These are phyloP conservation scores for Lactarius hatsudake DNA, from an alignment of 768 basidiomycete species.

Conservation along the genomic window DNA sequence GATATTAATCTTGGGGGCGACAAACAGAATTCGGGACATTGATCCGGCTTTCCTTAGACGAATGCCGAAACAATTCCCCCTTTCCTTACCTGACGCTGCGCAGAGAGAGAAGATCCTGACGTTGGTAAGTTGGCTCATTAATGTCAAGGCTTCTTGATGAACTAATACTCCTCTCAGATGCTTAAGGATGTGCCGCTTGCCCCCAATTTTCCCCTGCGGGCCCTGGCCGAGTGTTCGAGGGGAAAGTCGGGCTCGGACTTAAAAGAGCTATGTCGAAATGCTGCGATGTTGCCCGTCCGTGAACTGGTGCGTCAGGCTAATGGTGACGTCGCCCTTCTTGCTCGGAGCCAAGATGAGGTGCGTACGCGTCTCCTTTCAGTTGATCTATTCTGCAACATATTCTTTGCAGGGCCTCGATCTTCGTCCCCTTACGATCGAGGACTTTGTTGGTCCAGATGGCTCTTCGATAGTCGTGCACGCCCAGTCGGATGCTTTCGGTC, in stretches of 20 bases:
- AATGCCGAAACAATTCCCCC: conserved; percentile 96
- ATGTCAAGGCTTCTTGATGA: neutral
- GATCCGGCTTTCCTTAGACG: conserved; percentile 84
- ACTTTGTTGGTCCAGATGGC: conserved; percentile 56
- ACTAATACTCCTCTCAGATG: conserved; percentile 55
- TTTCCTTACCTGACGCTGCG: conserved; percentile 71
- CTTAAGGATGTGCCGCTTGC: conserved; percentile 71
- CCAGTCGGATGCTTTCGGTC: neutral
- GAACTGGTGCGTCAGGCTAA: conserved; percentile 67
- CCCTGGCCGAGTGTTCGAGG: conserved; percentile 65
- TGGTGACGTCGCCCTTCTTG: conserved; percentile 49
- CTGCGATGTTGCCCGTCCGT: conserved; percentile 89
- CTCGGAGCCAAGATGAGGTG: conserved; percentile 45
- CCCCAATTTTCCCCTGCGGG: conserved; percentile 55
- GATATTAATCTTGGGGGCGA: conserved; percentile 90
- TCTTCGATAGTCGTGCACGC: neutral
- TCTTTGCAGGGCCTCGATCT: conserved; percentile 69
- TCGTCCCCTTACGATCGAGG: conserved; percentile 65
- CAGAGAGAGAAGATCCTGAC: conserved; percentile 84
- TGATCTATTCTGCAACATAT: neutral
- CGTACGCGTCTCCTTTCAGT: conserved; percentile 26
- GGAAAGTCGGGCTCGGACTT: conserved; percentile 89
- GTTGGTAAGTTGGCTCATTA: conserved; percentile 47
- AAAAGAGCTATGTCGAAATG: conserved; percentile 87
- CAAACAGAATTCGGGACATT: conserved; percentile 92